phyloP scores from a whole-genome alignment of 257 asterid genomes.

The Solanum ossicruentum region DNA sequence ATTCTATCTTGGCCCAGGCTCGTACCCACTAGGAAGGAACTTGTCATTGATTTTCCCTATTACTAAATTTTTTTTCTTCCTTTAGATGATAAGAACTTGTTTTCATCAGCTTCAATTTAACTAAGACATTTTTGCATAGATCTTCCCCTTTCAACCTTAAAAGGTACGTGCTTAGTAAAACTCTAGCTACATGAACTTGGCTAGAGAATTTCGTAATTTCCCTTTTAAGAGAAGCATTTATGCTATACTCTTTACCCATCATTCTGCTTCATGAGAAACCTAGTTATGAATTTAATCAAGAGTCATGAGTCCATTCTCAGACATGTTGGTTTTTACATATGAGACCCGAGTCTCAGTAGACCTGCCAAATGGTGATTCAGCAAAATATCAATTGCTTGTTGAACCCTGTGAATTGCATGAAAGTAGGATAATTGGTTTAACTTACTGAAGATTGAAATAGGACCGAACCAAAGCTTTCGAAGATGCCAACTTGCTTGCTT shows the following conservation, averaged over 20 bases:
- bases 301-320: not conserved
- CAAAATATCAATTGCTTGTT: too few species aligned
- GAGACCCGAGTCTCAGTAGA: too few species aligned
- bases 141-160: not conserved
- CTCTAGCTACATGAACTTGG: not conserved
- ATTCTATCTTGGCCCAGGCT: not conserved
- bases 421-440: not conserved
- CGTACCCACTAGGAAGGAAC: not conserved
- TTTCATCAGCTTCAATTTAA: not conserved
- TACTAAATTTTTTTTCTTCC: not conserved
- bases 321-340: not conserved
- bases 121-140: not conserved
- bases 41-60: not conserved
- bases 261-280: not conserved
- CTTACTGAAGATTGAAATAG: not conserved
- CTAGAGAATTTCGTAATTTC: not conserved
- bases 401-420: too few species aligned
- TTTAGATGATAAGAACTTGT: not conserved
- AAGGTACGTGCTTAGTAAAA: not conserved
- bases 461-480: not conserved
- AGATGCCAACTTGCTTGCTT: not conserved
- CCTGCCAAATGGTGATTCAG: too few species aligned
- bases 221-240: not conserved
- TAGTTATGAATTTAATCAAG: not conserved
- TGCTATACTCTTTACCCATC: not conserved